A percentile compares a stretch with the other conserved stretches of the same genome.
Conservation (phyloP, 2,329 filamentous ascomycete species). For the Aspergillus texensis region DNA sequence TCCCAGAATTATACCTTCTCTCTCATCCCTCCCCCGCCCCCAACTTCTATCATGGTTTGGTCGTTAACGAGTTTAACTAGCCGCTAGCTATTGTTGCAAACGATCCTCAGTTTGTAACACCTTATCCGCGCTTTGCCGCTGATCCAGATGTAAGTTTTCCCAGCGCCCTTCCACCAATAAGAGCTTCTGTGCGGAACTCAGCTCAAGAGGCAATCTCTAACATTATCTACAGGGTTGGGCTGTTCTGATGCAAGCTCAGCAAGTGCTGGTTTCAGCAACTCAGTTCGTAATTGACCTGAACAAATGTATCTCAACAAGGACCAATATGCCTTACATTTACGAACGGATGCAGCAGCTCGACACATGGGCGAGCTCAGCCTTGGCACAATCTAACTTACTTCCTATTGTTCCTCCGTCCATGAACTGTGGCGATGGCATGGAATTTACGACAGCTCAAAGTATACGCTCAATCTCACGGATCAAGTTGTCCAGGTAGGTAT, state of each 20-base stretch:
- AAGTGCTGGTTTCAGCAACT: slow-evolving; percentile 45
- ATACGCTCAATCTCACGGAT: slow-evolving; percentile 47
- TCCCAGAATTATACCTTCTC: neutral
- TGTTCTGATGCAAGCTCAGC: slow-evolving; percentile 46
- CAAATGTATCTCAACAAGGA: slow-evolving; percentile 38
- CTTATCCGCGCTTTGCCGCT: slow-evolving; percentile 43
- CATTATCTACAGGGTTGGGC: slow-evolving; percentile 41
- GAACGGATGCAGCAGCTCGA: slow-evolving; percentile 48
- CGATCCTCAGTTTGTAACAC: slow-evolving; percentile 47
- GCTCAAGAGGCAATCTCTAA: slow-evolving; percentile 17
- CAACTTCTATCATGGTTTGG: neutral
- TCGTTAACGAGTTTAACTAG: slow-evolving; percentile 29
- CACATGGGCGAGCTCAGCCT: slow-evolving; percentile 40
- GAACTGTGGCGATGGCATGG: slow-evolving; percentile 31
- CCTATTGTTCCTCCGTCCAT: slow-evolving; percentile 26
- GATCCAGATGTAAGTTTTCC: slow-evolving; percentile 42
- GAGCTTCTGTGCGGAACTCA: neutral
- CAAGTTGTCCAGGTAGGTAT: slow-evolving; percentile 45
- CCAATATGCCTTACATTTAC: slow-evolving; percentile 41
- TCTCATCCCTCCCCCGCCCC: too few species aligned
- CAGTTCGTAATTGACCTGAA: slow-evolving; percentile 46
- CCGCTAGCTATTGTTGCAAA: slow-evolving; percentile 47
- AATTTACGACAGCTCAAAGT: slow-evolving; percentile 42
- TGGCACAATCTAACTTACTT: slow-evolving; percentile 39
- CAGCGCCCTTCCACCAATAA: too few species aligned